Evolutionary conservation across 2,329 filamentous ascomycete genomes (phyloP).

Genomic region (Ophiostoma piceae): DNA sequence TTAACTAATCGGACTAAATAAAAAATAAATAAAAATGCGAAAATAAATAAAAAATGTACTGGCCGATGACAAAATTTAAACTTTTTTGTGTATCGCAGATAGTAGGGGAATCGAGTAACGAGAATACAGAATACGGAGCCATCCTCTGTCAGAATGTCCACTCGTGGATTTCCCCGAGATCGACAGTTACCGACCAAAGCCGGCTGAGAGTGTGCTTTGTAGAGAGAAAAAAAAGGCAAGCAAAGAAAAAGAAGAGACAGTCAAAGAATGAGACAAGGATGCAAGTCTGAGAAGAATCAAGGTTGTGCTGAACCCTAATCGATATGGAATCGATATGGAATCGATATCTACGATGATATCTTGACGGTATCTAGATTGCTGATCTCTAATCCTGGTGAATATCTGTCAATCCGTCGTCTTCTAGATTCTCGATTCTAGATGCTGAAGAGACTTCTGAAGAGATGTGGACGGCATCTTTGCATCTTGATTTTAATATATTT

Average conservation of each 20-base stretch:
- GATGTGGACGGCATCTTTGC: too few relatives aligned
- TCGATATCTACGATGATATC: not conserved
- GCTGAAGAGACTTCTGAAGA: too few relatives aligned
- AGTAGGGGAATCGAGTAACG: conserved; percentile 5
- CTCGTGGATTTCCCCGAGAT: conserved; percentile 10
- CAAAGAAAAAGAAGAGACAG: not conserved
- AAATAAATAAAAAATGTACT: not conserved
- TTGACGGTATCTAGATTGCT: too few relatives aligned
- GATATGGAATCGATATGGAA: not conserved
- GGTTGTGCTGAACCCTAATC: conserved; percentile 4
- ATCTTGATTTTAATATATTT: not conserved
- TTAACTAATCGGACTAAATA: not conserved
- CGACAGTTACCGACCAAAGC: conserved; percentile 11
- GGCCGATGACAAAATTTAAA: not conserved
- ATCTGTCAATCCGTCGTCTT: not conserved
- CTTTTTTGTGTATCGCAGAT: conserved; percentile 10
- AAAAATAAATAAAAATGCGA: not conserved
- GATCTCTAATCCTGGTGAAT: not conserved
- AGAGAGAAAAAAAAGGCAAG: not conserved
- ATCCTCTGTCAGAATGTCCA: not conserved
- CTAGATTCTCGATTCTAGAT: too few relatives aligned
- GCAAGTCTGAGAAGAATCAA: not conserved
- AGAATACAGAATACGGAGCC: not conserved
- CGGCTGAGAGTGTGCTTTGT: not conserved
- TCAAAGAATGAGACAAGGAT: not conserved